phyloP scores from a whole-genome alignment of 129 eudicot genomes.

The Oenanthe sinensis region DNA sequence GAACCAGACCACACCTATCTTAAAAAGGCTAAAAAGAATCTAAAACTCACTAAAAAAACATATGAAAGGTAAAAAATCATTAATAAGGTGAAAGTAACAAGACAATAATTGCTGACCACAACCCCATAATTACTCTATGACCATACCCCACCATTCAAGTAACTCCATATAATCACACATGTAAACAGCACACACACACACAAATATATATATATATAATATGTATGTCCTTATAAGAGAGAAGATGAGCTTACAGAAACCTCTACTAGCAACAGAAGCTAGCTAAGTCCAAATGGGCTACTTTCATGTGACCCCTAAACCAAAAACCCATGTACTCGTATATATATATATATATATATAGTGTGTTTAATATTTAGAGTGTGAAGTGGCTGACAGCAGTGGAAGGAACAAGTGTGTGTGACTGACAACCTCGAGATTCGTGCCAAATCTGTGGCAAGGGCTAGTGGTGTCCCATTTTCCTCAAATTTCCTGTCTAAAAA shows the following conservation, averaged over 20 bases:
- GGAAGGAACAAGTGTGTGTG: not conserved
- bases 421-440: not conserved
- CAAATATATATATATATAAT: no score
- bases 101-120: not conserved
- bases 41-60: not conserved
- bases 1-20: conserved; percentile 6
- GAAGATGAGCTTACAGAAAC: not conserved
- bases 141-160: not conserved
- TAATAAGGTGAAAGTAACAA: not conserved
- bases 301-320: not conserved
- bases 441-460: not conserved
- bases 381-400: not conserved
- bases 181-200: not conserved
- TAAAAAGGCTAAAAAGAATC: no score
- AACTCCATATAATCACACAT: not conserved
- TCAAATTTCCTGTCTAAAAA: not conserved
- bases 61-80: not conserved
- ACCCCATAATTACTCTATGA: not conserved
- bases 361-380: not conserved
- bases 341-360: not conserved
- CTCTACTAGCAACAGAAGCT: not conserved
- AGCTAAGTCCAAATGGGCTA: not conserved
- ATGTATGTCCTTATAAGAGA: no score
- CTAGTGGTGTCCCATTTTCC: not conserved
- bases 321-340: no score